Evolutionary conservation across 768 basidiomycete species (phyloP).

Genomic region (Crucibulum laeve): DNA sequence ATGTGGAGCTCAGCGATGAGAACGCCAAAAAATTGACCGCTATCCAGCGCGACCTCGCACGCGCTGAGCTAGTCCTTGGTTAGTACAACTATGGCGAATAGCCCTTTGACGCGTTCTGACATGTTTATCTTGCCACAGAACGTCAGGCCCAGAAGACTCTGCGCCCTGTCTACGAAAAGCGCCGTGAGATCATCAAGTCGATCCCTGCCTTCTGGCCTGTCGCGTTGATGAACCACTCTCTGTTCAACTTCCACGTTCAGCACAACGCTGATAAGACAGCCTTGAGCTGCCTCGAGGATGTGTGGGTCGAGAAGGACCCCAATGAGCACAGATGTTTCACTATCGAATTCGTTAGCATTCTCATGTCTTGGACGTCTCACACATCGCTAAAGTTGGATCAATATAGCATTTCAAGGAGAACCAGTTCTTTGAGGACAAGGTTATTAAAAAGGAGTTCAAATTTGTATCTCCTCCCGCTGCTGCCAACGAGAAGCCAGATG

Average conservation of each 20-base stretch:
- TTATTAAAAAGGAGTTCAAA: slow-evolving; percentile 82
- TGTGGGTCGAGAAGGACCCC: slow-evolving; percentile 76
- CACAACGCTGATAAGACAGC: slow-evolving; percentile 78
- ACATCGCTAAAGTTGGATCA: background rate
- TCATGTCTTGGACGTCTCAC: background rate
- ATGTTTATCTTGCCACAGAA: slow-evolving; percentile 36
- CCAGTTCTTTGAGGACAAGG: slow-evolving; percentile 72
- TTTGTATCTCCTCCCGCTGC: slow-evolving; percentile 52
- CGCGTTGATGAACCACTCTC: slow-evolving; percentile 69
- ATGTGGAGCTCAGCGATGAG: slow-evolving; percentile 67
- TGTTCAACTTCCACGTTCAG: slow-evolving; percentile 62
- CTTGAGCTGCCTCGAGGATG: slow-evolving; percentile 76
- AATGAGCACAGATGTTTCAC: slow-evolving; percentile 78
- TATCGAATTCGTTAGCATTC: slow-evolving; percentile 69
- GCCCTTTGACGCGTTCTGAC: slow-evolving; percentile 1
- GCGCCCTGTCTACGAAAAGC: slow-evolving; percentile 61
- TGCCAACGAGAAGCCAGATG: slow-evolving; percentile 56
- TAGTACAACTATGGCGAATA: slow-evolving; percentile 19
- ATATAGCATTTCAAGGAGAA: slow-evolving; percentile 80
- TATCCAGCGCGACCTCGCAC: slow-evolving; percentile 66
- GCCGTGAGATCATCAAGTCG: slow-evolving; percentile 58
- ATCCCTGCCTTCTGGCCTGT: slow-evolving; percentile 86
- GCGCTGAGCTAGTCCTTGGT: slow-evolving; percentile 73
- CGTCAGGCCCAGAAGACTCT: slow-evolving; percentile 56
- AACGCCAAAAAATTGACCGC: slow-evolving; percentile 65